Conservation (phyloP, 2,329 filamentous ascomycete species). For the Fusarium scirpi region DNA sequence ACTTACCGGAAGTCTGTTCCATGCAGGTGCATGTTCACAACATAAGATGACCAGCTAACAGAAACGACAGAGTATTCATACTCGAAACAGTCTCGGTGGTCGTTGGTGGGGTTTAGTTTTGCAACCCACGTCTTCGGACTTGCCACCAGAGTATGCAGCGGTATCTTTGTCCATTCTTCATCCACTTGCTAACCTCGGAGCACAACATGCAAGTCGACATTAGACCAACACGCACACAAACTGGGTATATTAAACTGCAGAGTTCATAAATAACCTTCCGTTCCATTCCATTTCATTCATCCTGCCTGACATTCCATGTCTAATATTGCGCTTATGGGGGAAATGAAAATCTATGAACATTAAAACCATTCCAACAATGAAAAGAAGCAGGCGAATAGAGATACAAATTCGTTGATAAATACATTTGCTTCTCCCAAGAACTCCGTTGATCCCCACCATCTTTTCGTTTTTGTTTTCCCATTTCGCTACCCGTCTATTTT, state of each 20-base stretch:
- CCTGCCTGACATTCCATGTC: slow-evolving; percentile 18
- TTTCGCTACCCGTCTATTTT: slow-evolving; percentile 37
- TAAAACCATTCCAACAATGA: not conserved
- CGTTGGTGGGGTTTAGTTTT: not conserved
- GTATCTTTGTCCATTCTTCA: not conserved
- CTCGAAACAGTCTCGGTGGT: not conserved
- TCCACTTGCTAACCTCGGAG: not conserved
- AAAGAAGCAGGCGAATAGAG: slow-evolving; percentile 7
- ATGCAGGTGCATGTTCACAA: not conserved
- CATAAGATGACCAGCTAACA: not conserved
- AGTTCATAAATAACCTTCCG: slow-evolving; percentile 5
- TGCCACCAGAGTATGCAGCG: not conserved
- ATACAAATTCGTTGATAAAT: slow-evolving; percentile 26
- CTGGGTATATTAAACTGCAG: slow-evolving; percentile 7
- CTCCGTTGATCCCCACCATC: slow-evolving; percentile 20
- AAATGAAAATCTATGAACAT: slow-evolving; percentile 25
- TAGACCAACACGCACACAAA: not conserved
- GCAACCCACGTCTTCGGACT: not conserved
- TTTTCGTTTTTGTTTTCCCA: slow-evolving; percentile 27
- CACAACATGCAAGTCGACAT: not conserved
- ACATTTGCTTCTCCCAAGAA: slow-evolving; percentile 21
- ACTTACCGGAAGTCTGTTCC: not conserved
- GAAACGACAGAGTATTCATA: not conserved
- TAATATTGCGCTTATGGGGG: slow-evolving; percentile 22
- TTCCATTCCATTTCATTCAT: slow-evolving; percentile 1